Conservation (phyloP, 495 filamentous ascomycete species). For the Daldinia childiae region DNA sequence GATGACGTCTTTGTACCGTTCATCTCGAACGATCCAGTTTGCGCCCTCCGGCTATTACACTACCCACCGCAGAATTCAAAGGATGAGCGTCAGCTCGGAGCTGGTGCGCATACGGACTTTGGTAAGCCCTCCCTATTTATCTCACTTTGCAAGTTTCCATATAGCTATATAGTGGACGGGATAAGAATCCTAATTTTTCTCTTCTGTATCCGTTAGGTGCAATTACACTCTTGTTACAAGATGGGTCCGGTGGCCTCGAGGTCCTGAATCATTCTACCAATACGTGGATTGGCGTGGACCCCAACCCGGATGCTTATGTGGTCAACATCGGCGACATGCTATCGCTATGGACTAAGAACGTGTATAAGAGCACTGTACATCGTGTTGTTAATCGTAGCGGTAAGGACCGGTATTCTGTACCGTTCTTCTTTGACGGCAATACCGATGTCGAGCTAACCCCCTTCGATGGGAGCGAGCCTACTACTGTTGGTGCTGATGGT, state of each 20-base stretch:
- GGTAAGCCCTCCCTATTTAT: constrained; percentile 20
- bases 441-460: constrained; percentile 47
- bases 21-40: constrained; percentile 49
- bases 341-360: constrained; percentile 56
- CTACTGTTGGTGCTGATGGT: constrained; percentile 12
- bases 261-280: constrained; percentile 51
- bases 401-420: constrained; percentile 57
- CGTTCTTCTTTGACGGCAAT: constrained; percentile 60
- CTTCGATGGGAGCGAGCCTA: constrained; percentile 43
- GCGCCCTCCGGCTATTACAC: constrained; percentile 52
- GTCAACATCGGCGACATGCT: constrained; percentile 64
- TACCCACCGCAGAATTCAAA: constrained; percentile 56
- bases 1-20: constrained; percentile 55
- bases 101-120: constrained; percentile 64
- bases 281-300: constrained; percentile 54
- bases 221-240: constrained; percentile 58
- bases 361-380: constrained; percentile 60
- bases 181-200: neutral
- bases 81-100: constrained; percentile 49
- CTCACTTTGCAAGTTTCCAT: neutral
- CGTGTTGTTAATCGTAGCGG: constrained; percentile 60
- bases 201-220: constrained; percentile 39
- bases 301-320: constrained; percentile 60
- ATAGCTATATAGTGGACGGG: neutral
- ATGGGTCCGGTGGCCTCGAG: constrained; percentile 54